These are phyloP conservation scores for Phytophthora quininea DNA, from an alignment of 352 stramenopile genomes.

Conservation along the genomic window DNA sequence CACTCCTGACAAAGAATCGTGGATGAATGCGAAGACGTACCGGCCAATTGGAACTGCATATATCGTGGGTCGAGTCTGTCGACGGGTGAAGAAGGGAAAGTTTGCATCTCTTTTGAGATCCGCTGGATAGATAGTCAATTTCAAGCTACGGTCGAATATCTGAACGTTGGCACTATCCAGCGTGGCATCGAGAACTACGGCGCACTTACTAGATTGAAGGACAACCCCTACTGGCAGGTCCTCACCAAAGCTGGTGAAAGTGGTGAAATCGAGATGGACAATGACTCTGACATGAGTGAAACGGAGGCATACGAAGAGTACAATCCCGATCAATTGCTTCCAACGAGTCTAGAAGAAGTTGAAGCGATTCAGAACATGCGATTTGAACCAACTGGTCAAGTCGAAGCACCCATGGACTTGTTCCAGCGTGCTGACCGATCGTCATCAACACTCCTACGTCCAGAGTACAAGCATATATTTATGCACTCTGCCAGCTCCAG, in stretches of 20 bases:
- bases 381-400: neutral
- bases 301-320: neutral
- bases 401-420: neutral
- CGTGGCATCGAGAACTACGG: conserved; percentile 7
- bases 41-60: conserved; percentile 2
- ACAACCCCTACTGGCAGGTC: neutral
- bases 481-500: conserved; percentile 23
- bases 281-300: neutral
- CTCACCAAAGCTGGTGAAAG: neutral
- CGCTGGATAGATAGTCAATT: conserved; percentile 12
- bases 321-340: neutral
- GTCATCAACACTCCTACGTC: neutral
- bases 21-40: conserved; percentile 13
- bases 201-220: neutral
- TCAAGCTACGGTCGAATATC: conserved; percentile 1
- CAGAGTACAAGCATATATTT: conserved; percentile 9
- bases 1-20: conserved; percentile 4
- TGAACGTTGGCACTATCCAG: conserved; percentile 4
- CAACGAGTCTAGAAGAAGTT: conserved; percentile 2
- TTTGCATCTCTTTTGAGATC: conserved; percentile 9
- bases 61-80: conserved; percentile 10
- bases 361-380: conserved; percentile 6
- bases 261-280: neutral
- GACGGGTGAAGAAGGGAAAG: neutral
- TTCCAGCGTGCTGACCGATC: conserved; percentile 4